Conservation (phyloP, 2,329 filamentous ascomycete species). For the Teratosphaeria zuluensis region DNA sequence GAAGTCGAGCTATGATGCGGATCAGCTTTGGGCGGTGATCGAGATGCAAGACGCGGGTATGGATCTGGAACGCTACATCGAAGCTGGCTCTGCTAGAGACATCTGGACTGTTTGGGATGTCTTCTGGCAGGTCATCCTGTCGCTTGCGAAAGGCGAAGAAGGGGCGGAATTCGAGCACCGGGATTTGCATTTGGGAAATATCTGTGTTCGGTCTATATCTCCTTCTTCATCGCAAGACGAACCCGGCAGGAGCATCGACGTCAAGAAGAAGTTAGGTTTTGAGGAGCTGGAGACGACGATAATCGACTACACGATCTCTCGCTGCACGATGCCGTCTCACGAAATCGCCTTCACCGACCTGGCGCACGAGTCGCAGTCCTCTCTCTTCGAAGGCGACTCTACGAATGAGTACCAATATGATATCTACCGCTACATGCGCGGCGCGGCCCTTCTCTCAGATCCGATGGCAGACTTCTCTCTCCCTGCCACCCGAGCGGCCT, state of each 20-base stretch:
- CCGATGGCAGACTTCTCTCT: constrained; percentile 29
- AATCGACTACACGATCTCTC: constrained; percentile 59
- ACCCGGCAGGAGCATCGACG: constrained; percentile 18
- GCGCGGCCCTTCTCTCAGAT: constrained; percentile 29
- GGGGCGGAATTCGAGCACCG: constrained; percentile 55
- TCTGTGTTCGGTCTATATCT: constrained; percentile 40
- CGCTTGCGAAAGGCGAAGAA: constrained; percentile 52
- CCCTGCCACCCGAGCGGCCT: constrained; percentile 1
- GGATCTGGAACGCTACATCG: constrained; percentile 39
- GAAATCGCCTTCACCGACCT: constrained; percentile 38
- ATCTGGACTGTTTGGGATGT: constrained; percentile 49
- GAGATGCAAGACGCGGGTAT: constrained; percentile 58
- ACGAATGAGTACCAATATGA: constrained; percentile 45
- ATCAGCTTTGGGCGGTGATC: constrained; percentile 53
- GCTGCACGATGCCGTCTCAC: constrained; percentile 39
- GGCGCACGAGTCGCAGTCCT: constrained; percentile 26
- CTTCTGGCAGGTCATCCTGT: constrained; percentile 57
- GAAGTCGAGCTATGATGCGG: constrained; percentile 42
- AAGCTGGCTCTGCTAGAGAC: constrained; percentile 25
- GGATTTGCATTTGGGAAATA: constrained; percentile 57
- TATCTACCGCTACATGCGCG: constrained; percentile 45
- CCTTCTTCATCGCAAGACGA: neutral
- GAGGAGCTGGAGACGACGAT: constrained; percentile 52
- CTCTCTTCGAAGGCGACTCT: constrained; percentile 39
- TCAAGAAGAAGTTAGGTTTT: constrained; percentile 36